Conservation (phyloP, 805 yeast genomes). For the Wickerhamomyces ciferrii region DNA sequence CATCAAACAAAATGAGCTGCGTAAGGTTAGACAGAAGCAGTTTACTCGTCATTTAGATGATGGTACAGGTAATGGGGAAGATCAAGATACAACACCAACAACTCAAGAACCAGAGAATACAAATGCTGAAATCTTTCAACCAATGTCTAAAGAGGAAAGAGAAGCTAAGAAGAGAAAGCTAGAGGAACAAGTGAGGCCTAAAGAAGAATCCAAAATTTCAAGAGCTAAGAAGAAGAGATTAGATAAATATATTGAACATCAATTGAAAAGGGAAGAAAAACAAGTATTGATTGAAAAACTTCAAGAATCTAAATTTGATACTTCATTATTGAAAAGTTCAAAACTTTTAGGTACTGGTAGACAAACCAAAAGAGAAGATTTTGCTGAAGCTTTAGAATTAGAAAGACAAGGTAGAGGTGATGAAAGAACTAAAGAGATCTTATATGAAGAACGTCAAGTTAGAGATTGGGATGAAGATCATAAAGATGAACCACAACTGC, state of each 20-base stretch:
- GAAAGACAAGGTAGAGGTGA: conserved; percentile 70
- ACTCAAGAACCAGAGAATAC: conserved; percentile 27
- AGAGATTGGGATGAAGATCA: conserved; percentile 52
- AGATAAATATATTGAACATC: conserved; percentile 91
- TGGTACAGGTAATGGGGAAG: conserved; percentile 21
- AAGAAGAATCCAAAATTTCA: conserved; percentile 63
- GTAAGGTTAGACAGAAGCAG: conserved; percentile 64
- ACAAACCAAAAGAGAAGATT: conserved; percentile 61
- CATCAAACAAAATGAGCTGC: conserved; percentile 69
- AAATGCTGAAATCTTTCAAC: conserved; percentile 57
- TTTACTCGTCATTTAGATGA: conserved; percentile 46
- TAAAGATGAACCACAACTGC: conserved; percentile 19
- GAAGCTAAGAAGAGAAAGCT: conserved; percentile 60
- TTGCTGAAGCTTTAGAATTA: conserved; percentile 67
- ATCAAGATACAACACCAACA: conserved; percentile 9
- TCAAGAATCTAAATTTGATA: conserved; percentile 57
- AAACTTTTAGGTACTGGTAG: conserved; percentile 74
- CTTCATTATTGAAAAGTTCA: conserved; percentile 63
- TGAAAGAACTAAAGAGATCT: conserved; percentile 52
- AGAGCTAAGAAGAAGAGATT: conserved; percentile 70
- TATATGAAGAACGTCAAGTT: conserved; percentile 65
- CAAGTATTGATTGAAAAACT: conserved; percentile 70
- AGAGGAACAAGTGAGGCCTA: conserved; percentile 51
- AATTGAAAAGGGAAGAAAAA: conserved; percentile 82
- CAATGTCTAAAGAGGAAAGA: conserved; percentile 61